phyloP scores from a whole-genome alignment of 1,284 basidiomycete genomes.

The Ustilago curta region DNA sequence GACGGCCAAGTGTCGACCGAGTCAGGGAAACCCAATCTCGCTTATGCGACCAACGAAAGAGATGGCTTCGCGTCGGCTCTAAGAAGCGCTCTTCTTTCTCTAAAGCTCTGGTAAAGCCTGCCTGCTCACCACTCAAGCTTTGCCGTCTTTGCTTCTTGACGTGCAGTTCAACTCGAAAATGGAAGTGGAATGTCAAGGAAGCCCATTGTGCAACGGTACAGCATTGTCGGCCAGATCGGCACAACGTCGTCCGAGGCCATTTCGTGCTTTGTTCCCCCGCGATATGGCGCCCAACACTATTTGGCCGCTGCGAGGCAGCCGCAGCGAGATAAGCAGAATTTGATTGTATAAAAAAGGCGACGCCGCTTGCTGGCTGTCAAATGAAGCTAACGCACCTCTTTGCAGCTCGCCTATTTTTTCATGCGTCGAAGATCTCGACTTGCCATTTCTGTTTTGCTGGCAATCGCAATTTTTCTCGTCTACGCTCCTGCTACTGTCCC shows the following conservation, averaged over 20 bases:
- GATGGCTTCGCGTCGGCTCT: background rate
- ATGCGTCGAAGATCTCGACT: slow-evolving; percentile 29
- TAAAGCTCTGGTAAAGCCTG: background rate
- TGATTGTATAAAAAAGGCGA: background rate
- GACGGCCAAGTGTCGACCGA: slow-evolving; percentile 14
- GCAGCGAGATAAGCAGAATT: slow-evolving; percentile 2
- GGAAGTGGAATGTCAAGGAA: background rate
- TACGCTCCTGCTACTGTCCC: background rate
- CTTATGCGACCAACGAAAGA: slow-evolving; percentile 18
- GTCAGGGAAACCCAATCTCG: slow-evolving; percentile 11
- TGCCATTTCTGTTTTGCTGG: slow-evolving; percentile 6
- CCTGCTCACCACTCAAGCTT: background rate
- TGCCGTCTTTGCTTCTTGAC: background rate
- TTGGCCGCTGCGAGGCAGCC: background rate
- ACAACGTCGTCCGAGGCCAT: background rate
- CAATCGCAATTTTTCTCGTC: slow-evolving; percentile 5
- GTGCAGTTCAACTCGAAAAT: background rate
- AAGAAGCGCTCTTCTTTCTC: background rate
- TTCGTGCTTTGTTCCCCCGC: background rate
- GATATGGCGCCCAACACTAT: background rate
- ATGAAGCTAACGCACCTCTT: slow-evolving; percentile 16
- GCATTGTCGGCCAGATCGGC: slow-evolving; percentile 2
- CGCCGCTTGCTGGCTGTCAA: slow-evolving; percentile 11
- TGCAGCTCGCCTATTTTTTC: slow-evolving; percentile 20
- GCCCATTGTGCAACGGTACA: background rate